Evolutionary conservation across 306 rosid genomes (phyloP).

Genomic region (Pyrus betulifolia): DNA sequence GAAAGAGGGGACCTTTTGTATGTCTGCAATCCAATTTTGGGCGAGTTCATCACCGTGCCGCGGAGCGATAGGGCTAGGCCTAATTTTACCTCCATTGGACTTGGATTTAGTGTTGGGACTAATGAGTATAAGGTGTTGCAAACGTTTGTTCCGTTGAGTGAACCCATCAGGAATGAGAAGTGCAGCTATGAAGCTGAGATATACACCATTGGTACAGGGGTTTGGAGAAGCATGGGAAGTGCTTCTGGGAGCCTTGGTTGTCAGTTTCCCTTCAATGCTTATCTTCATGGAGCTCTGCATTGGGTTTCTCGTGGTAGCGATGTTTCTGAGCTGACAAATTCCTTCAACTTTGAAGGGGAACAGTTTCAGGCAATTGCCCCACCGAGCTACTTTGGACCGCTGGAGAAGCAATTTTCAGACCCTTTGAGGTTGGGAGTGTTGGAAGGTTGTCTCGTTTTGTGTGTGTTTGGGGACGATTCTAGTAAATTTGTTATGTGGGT

Average conservation of each 20-base stretch:
- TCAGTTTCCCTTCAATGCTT: neutral
- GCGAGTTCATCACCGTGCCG: neutral
- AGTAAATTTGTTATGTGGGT: conserved; percentile 3
- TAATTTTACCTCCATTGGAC: neutral
- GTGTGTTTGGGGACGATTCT: neutral
- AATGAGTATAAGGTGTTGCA: neutral
- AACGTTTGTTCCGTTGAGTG: neutral
- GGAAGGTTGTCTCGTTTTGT: neutral
- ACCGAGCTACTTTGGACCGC: neutral
- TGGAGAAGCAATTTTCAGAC: neutral
- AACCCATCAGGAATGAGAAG: neutral
- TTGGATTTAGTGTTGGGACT: neutral
- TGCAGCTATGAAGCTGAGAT: neutral
- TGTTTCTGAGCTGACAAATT: neutral
- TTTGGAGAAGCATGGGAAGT: conserved; percentile 6
- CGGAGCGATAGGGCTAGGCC: neutral
- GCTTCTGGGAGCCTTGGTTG: neutral
- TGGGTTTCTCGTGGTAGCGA: neutral
- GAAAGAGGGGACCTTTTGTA: neutral
- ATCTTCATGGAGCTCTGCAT: conserved; percentile 4
- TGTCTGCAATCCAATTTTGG: conserved; percentile 2
- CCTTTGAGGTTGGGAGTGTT: conserved; percentile 3
- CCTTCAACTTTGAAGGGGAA: conserved; percentile 5
- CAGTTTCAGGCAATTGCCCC: neutral
- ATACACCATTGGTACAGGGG: neutral